Evolutionary conservation across 176 grass and related monocot species (phyloP), one percentile per base, ranked within the genome.

Genomic region (Microstegium vimineum): DNA sequence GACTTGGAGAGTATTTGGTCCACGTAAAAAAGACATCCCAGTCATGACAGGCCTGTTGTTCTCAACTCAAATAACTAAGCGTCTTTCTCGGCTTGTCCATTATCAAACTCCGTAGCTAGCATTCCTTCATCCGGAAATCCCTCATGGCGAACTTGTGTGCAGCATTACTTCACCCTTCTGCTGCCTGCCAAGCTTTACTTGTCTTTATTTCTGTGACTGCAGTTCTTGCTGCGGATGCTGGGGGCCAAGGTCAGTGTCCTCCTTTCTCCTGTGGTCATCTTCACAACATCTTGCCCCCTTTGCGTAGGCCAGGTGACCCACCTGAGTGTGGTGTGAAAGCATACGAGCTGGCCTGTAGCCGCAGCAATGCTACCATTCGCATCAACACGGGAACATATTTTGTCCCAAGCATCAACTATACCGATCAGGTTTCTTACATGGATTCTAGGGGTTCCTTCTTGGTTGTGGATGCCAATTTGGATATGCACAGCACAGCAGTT

Each of bases 221-320:
- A n/a, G 4, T 81, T 81, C 26, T 60, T 81, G 34, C 47, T 5
- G 22, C 11, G 71, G 30, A 30, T 47, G 56, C 45, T 6, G 10
- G 5, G 4, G 31, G 38, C 14, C 54, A 51, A 57, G 46, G 32
- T 66, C 46, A 6, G 52, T 27, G 83, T n/a, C 59, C 66, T 32
- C 12, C 61, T 49, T 92, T 83, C 67, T 89, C 86, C 5, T 92
- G 90, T 30, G 90, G 83, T 0, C 46, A 86, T 69, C 86, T 92
- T n/a, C 64, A 82, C 15, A 33, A 85, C 54, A 88, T 92, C 22
- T 4, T 0, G 0, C 36, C 51, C 38, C 82, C 90, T 82, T 92
- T 88, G 41, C 72, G 78, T 32, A 45, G 80, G 28, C 36, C 18
- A 66, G 81, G 54, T 4, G 69, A 92, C 56, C 79, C 82, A 1